These are phyloP conservation scores for Choanephora cucurbitarum DNA, from an alignment of 371 early-diverging fungal genomes.

Conservation along the genomic window DNA sequence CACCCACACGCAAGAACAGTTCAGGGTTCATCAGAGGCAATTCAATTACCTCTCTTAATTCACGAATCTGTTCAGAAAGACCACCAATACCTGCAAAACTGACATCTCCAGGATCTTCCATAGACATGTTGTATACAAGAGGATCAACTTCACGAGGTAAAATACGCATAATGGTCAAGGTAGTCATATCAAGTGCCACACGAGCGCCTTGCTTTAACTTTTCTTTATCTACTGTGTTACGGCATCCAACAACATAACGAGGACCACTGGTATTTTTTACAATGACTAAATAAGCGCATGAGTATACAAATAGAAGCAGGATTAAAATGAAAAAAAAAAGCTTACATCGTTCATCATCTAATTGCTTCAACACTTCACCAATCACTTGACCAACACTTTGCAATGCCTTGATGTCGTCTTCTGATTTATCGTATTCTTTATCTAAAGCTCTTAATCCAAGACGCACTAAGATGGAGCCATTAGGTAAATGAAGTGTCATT, in stretches of 20 bases:
- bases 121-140: conserved; percentile 98
- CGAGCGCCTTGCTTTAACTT: conserved; percentile 95
- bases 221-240: conserved; percentile 91
- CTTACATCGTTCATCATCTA: conserved; percentile 96
- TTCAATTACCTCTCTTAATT: conserved; percentile 98
- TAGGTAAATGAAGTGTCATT: background rate
- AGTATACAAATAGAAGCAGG: too few relatives aligned
- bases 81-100: conserved; percentile 99
- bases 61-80: conserved; percentile 96
- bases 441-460: conserved; percentile 81
- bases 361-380: conserved; percentile 98
- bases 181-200: conserved; percentile 99
- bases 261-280: conserved; percentile 99
- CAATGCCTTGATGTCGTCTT: conserved; percentile 97
- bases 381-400: conserved; percentile 99
- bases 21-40: conserved; percentile 99
- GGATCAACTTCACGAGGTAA: conserved; percentile 99
- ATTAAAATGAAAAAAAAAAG: too few relatives aligned
- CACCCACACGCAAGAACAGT: conserved; percentile 97
- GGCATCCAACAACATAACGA: conserved; percentile 99
- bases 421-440: conserved; percentile 93
- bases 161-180: conserved; percentile 98
- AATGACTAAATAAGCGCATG: conserved; percentile 69
- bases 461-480: conserved; percentile 83
- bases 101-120: conserved; percentile 95